Base-by-base conservation (phyloP, 495 filamentous ascomycete genomes). In the Usnea hakonensis region DNA sequence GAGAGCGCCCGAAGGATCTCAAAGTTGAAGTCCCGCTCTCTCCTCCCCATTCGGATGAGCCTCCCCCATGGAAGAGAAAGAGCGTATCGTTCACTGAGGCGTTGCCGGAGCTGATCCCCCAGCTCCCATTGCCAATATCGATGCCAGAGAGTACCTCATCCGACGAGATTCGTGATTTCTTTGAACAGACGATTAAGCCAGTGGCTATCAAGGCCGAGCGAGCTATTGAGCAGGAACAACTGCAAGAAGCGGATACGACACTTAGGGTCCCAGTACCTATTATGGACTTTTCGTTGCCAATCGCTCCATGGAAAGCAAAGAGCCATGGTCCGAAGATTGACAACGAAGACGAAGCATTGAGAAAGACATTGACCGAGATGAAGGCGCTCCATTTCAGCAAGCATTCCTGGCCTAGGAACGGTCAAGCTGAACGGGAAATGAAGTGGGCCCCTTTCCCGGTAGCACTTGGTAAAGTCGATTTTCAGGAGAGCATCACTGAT, bases 321-420 rank as follows among this genome's bases (percentile, higher is more conserved):
- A 28, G 30, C 41, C 44, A 19, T 40, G 80, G 79, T 28, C 88
- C 90, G 7, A 94, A 90, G 70, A 82, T 84, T 5, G 84, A 88
- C 68, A 95, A 95, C 67, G 89, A 95, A 69, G 83, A 85, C 68
- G 81, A 87, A 43, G 90, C 94, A 48, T 90, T 90, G 10, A 78
- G 83, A 50, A 81, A 89, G 40, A 70, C 95, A 35, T 76, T 97
- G n/a, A 85, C 85, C 57, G 78, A 85, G 14, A 85, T 90, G 0
- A 87, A 91, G 9, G 92, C 91, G 0, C 94, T 96, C 48, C 90
- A 97, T 73, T 96, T 97, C 72, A 62, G 41, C 19, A 55, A 57
- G n/a, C 63, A 66, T 48, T 11, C 43, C 9, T 70, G 68, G 68
- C 61, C 38, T 3, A 21, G 40, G 16, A 63, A 33, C 37, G 63